phyloP scores from a whole-genome alignment of 805 yeast species.

The Sugiyamaella floridensis region DNA sequence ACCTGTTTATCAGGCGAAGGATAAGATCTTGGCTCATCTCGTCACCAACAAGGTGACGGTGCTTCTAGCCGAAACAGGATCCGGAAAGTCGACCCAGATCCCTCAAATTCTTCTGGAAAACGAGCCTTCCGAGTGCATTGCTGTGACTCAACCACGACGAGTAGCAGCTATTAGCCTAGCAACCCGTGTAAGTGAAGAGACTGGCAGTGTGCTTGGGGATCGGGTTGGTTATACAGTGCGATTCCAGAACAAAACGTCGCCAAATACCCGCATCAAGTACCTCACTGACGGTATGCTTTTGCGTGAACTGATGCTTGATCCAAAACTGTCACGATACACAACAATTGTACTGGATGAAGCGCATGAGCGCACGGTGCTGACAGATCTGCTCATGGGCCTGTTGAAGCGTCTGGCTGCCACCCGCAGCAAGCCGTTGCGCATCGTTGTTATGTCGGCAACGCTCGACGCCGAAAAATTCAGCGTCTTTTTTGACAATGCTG shows the following conservation, averaged over 20 bases:
- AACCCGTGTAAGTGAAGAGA: slow-evolving; percentile 83
- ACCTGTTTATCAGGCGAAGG: slow-evolving; percentile 72
- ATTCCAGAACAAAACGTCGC: slow-evolving; percentile 63
- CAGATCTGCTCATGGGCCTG: slow-evolving; percentile 86
- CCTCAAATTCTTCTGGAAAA: slow-evolving; percentile 76
- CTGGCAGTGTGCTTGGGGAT: slow-evolving; percentile 67
- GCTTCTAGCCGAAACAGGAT: slow-evolving; percentile 94
- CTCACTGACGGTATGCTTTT: slow-evolving; percentile 96
- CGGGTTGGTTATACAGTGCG: slow-evolving; percentile 91
- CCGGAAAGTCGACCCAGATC: slow-evolving; percentile 95
- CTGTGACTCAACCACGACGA: slow-evolving; percentile 94
- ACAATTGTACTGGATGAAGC: slow-evolving; percentile 91
- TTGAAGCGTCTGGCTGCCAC: slow-evolving; percentile 56
- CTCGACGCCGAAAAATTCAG: slow-evolving; percentile 84
- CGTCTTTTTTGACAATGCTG: slow-evolving; percentile 64
- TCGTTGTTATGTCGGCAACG: slow-evolving; percentile 94
- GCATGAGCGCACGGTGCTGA: slow-evolving; percentile 89
- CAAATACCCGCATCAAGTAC: slow-evolving; percentile 66
- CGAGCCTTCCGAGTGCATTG: slow-evolving; percentile 48
- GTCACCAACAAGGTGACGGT: slow-evolving; percentile 59
- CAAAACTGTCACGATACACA: slow-evolving; percentile 54
- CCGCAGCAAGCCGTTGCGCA: slow-evolving; percentile 51
- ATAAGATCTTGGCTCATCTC: slow-evolving; percentile 52
- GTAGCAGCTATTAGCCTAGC: slow-evolving; percentile 97
- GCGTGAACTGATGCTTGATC: slow-evolving; percentile 80